Conservation (phyloP, 805 yeast genomes). For the Zygosaccharomyces pseudorouxii region DNA sequence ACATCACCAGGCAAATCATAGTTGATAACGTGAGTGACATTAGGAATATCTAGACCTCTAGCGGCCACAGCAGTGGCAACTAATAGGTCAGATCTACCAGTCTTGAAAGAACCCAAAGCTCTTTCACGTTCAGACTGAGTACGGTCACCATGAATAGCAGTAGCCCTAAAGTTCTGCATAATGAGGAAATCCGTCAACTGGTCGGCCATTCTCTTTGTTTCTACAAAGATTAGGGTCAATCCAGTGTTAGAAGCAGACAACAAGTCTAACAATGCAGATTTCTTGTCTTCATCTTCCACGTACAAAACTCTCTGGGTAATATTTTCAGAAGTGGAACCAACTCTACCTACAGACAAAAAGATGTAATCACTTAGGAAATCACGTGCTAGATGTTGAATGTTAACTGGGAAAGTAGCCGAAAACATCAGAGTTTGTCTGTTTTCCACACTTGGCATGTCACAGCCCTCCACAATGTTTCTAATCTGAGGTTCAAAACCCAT, state of each 20-base stretch:
- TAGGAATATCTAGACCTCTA: conserved; percentile 99
- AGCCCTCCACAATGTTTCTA: conserved; percentile 94
- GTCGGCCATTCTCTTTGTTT: conserved; percentile 98
- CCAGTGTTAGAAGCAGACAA: conserved; percentile 76
- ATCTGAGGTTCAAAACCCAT: conserved; percentile 99
- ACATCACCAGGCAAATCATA: conserved; percentile 95
- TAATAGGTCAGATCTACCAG: conserved; percentile 86
- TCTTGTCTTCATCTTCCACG: conserved; percentile 92
- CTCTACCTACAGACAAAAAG: conserved; percentile 96
- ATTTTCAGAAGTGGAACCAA: conserved; percentile 98
- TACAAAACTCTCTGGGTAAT: conserved; percentile 89
- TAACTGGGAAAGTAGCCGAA: conserved; percentile 98
- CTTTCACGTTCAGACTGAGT: conserved; percentile 96
- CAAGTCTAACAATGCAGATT: conserved; percentile 83
- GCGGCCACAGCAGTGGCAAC: conserved; percentile 99
- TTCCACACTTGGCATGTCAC: conserved; percentile 92
- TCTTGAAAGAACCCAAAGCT: conserved; percentile 90
- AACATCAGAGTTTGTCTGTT: conserved; percentile 97
- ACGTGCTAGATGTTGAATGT: conserved; percentile 93
- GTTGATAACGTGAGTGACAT: conserved; percentile 96
- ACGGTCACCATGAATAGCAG: conserved; percentile 99
- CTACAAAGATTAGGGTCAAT: conserved; percentile 90
- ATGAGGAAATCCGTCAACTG: conserved; percentile 86
- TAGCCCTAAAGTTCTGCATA: conserved; percentile 88
- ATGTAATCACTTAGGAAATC: conserved; percentile 95